These are phyloP conservation scores for Clonostachys solani DNA, from an alignment of 2,329 filamentous ascomycete genomes.

Conservation along the genomic window DNA sequence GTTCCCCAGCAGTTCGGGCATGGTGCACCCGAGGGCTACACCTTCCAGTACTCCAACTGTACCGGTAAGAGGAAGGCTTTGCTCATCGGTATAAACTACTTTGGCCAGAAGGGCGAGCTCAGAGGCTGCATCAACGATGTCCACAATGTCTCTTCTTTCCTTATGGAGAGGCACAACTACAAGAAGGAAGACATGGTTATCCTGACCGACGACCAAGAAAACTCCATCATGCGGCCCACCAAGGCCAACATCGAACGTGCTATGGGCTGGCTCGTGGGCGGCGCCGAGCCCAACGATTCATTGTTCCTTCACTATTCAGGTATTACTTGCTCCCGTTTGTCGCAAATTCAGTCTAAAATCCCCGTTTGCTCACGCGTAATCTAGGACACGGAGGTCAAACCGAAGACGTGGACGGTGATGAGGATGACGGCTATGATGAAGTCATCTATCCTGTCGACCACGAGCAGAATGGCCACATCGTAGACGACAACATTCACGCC, in stretches of 20 bases:
- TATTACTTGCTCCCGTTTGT: conserved; percentile 18
- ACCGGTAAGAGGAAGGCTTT: conserved; percentile 70
- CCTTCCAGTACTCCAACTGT: conserved; percentile 74
- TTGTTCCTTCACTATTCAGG: conserved; percentile 75
- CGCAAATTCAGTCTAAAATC: background rate
- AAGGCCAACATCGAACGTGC: conserved; percentile 70
- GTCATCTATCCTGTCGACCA: conserved; percentile 78
- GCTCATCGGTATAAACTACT: conserved; percentile 79
- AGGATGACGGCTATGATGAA: conserved; percentile 74
- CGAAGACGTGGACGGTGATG: conserved; percentile 68
- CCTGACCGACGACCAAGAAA: conserved; percentile 69
- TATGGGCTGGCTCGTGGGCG: conserved; percentile 71
- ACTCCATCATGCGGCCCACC: conserved; percentile 69
- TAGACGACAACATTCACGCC: conserved; percentile 75
- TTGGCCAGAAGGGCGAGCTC: conserved; percentile 67
- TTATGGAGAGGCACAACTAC: conserved; percentile 65
- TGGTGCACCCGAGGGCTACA: conserved; percentile 64
- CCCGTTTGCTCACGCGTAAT: background rate
- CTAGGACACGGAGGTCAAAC: conserved; percentile 73
- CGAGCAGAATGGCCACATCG: conserved; percentile 64
- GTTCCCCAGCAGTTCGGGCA: conserved; percentile 57
- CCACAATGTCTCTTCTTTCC: conserved; percentile 69
- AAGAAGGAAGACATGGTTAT: conserved; percentile 78
- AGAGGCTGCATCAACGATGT: conserved; percentile 79
- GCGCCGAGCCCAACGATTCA: conserved; percentile 69